A percentile compares a stretch with the other conserved stretches of the same genome.
Conservation (phyloP, 805 yeast genomes). For the Lipomyces mesembrius region DNA sequence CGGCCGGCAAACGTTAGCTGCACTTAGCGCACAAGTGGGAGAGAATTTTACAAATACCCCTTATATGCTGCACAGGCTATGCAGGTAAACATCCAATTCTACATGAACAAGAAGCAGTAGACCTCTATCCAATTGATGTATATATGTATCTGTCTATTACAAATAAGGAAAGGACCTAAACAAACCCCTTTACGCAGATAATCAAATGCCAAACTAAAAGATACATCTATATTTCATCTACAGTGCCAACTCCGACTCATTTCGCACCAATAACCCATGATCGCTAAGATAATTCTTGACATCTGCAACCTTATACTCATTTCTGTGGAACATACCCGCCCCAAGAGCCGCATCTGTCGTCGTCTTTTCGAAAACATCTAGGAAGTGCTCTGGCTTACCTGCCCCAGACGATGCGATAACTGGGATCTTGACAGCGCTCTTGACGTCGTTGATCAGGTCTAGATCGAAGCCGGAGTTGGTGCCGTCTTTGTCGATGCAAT, state of each 20-base stretch:
- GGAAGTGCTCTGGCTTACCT: constrained; percentile 88
- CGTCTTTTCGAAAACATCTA: constrained; percentile 81
- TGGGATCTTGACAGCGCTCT: constrained; percentile 78
- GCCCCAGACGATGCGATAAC: constrained; percentile 99
- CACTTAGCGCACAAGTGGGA: neutral
- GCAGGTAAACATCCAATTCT: neutral
- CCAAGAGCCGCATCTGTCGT: constrained; percentile 96
- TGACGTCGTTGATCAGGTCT: constrained; percentile 80
- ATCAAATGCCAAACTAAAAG: neutral
- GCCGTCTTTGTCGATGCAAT: constrained; percentile 97
- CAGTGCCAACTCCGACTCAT: constrained; percentile 28
- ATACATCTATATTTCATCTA: constrained; percentile 3
- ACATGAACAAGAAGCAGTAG: no score
- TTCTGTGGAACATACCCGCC: constrained; percentile 98
- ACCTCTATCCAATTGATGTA: no score
- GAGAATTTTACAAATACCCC: neutral
- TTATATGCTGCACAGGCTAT: neutral
- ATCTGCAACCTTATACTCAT: constrained; percentile 83
- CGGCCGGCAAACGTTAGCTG: neutral
- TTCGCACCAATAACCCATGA: constrained; percentile 73
- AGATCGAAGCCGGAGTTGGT: constrained; percentile 92
- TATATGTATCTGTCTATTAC: neutral
- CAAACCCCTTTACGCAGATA: neutral
- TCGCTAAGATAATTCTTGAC: constrained; percentile 71
- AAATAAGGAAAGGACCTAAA: neutral